Evolutionary conservation across 1,139 yeast species (phyloP), one percentile per base, ranked within the genome.

Genomic region (Candida sojae): DNA sequence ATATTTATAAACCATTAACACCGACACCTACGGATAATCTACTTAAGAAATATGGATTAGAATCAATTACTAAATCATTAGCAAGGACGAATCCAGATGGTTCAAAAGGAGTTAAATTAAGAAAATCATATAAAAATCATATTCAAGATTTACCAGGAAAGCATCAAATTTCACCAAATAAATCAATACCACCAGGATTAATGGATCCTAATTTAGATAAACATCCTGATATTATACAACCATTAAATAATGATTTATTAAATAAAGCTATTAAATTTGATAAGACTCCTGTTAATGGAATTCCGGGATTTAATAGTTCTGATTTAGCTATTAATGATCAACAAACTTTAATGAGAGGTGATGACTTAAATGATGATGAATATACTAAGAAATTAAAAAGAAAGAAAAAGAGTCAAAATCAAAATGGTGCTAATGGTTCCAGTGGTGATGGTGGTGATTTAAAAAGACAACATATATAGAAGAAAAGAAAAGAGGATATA

Each of bases 91-190:
- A 88, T 57, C 85, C 90, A 2, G 95, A 86, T 57, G 96, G 97
- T 0, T 80, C 93, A 1, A 91, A 88, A 59, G 97, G 96, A 44
- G 91, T 90, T 37, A 93, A 93, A 68, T 77, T 93, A 48, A 79
- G 99, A 58, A 93, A 93, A 67, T 89, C 97, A 0, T 93, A 92
- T 70, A 93, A 92, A 66, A 91, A 91, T 56, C 98, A 92, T 62
- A 87, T 93, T 13, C 77, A 79, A 33, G 97, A 92, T 58, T 71
- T 93, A 34, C 88, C 97, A 0, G 97, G 97, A 1, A 85, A 84
- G 60, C 89, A 86, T 57, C 77, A 73, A 43, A 82, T 85, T 40
- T 86, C 89, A 12, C 74, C 72, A 1, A 76, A 75, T 39, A 72
- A 82, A 60, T 78, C 86, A 46, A 66, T 83, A 48, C 71, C 88